Conservation (phyloP, 179 eudicot species). For the Pouteria campechiana region DNA sequence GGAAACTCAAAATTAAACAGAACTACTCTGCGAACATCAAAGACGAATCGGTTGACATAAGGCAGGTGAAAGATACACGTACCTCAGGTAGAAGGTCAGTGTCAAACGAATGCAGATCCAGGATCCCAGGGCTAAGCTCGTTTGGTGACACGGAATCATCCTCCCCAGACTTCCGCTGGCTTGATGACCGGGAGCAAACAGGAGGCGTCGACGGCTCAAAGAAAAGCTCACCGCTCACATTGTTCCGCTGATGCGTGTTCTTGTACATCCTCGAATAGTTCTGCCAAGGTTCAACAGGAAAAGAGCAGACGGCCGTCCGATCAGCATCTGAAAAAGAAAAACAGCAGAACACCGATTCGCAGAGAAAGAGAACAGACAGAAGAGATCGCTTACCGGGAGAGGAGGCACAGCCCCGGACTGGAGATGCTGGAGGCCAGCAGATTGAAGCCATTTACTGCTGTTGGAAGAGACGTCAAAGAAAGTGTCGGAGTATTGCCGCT, state of each 20-base stretch:
- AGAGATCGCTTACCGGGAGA: slow-evolving; percentile 21
- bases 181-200: slow-evolving; percentile 22
- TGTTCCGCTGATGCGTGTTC: slow-evolving; percentile 34
- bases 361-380: no score
- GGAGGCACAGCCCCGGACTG: slow-evolving; percentile 22
- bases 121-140: slow-evolving; percentile 69
- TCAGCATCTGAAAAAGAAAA: no score
- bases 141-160: slow-evolving; percentile 30
- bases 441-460: slow-evolving; percentile 61
- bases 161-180: slow-evolving; percentile 29
- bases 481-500: slow-evolving; percentile 75
- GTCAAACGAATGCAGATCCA: slow-evolving; percentile 76
- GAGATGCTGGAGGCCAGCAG: slow-evolving; percentile 60
- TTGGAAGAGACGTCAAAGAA: slow-evolving; percentile 47
- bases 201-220: slow-evolving; percentile 62
- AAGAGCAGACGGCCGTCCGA: no score
- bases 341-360: no score
- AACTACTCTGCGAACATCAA: no score
- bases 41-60: no score
- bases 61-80: neutral
- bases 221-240: slow-evolving; percentile 41
- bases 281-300: no score
- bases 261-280: slow-evolving; percentile 51
- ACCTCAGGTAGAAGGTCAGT: slow-evolving; percentile 89
- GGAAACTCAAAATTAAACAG: no score